phyloP scores from a whole-genome alignment of 306 rosid species.

The Dryas octopetala region DNA sequence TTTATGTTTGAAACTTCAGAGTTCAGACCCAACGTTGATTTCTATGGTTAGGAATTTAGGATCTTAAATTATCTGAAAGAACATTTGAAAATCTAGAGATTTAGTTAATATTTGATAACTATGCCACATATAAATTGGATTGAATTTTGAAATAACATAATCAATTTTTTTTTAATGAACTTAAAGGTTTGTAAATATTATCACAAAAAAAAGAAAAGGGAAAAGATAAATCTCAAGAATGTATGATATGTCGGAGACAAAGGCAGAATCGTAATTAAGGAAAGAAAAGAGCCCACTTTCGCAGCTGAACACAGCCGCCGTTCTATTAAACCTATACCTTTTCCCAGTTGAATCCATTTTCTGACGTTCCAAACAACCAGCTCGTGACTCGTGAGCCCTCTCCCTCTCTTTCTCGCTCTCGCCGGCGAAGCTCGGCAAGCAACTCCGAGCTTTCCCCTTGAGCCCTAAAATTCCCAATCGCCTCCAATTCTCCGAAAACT shows the following conservation, averaged over 20 bases:
- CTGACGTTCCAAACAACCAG: not conserved
- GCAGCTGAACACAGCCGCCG: not conserved
- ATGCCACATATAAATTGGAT: no score
- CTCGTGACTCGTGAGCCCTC: not conserved
- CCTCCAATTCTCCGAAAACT: conserved; percentile 19
- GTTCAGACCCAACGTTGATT: no score
- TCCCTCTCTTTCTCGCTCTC: not conserved
- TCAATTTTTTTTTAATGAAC: no score
- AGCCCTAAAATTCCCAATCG: not conserved
- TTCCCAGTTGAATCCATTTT: not conserved
- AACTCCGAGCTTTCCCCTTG: not conserved
- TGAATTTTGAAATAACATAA: no score
- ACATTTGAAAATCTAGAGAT: no score
- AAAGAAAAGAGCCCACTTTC: not conserved
- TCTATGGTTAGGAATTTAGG: no score
- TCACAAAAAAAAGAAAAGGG: no score
- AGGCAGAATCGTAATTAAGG: conserved; percentile 26
- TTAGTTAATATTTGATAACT: no score
- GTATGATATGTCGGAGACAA: not conserved
- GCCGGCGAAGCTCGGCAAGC: conserved; percentile 6
- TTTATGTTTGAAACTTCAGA: no score
- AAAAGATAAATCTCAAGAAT: not conserved
- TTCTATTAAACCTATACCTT: not conserved
- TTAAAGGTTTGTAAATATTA: no score
- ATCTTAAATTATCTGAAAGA: no score